phyloP scores from a whole-genome alignment of 169 alveolate species.

The Plasmodium vinckei region DNA sequence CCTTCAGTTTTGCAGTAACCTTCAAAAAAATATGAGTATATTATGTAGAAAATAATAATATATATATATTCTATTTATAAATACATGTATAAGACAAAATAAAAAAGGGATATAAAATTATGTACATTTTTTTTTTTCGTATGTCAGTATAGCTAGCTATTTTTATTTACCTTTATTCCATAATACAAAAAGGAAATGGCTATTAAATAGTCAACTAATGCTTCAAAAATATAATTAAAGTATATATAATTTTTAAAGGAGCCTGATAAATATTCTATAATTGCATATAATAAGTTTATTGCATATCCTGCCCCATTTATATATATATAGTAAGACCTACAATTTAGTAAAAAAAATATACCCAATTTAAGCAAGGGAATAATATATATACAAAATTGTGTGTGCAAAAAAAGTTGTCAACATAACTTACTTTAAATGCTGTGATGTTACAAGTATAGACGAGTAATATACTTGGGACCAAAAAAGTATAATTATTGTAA shows the following conservation, averaged over 20 bases:
- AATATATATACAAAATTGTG: neutral
- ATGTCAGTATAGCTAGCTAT: too few relatives aligned
- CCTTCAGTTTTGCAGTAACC: constrained; percentile 62
- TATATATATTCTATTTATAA: constrained; percentile 5
- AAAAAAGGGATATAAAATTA: neutral
- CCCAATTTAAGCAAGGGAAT: neutral
- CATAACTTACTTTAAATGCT: constrained; percentile 23
- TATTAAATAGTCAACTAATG: constrained; percentile 44
- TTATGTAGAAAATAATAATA: neutral
- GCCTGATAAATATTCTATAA: constrained; percentile 21
- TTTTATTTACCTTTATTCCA: constrained; percentile 47
- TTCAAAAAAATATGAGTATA: constrained; percentile 7
- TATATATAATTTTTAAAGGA: constrained; percentile 32
- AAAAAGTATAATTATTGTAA: constrained; percentile 55
- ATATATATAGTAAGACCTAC: constrained; percentile 39
- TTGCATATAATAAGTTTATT: constrained; percentile 32
- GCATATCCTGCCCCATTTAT: constrained; percentile 30
- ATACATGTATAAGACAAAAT: neutral
- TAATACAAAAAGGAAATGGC: constrained; percentile 47
- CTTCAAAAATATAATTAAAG: constrained; percentile 53
- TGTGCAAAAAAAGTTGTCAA: neutral
- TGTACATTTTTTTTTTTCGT: too few relatives aligned
- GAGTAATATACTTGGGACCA: constrained; percentile 74
- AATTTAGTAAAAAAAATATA: neutral
- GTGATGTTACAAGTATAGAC: constrained; percentile 53